Conservation (phyloP, 2,329 filamentous ascomycete genomes). For the Alternaria sp. region DNA sequence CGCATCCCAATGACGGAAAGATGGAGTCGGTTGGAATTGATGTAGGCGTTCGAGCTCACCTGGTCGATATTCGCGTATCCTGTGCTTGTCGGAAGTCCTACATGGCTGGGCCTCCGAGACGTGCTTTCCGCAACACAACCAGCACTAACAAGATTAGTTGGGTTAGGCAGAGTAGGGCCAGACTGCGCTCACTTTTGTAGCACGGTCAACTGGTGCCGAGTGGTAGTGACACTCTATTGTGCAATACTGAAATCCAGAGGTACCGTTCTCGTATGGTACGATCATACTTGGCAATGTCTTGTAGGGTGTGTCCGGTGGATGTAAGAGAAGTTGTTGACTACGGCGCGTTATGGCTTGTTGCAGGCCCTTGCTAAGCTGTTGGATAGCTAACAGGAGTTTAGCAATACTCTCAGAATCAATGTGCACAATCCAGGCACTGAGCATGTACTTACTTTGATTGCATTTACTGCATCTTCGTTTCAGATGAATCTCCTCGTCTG, state of each 20-base stretch:
- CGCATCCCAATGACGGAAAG: not conserved
- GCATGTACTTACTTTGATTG: slow-evolving; percentile 5
- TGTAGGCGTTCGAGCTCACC: slow-evolving; percentile 12
- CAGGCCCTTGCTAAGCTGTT: not conserved
- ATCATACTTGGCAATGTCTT: not conserved
- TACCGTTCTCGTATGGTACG: not conserved
- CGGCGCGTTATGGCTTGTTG: not conserved
- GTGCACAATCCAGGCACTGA: not conserved
- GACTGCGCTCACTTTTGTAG: not conserved
- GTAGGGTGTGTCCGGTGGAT: not conserved
- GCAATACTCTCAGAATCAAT: not conserved
- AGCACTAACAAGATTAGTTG: slow-evolving; percentile 8
- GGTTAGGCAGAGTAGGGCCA: no score
- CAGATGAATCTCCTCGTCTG: slow-evolving; percentile 11
- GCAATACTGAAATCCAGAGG: not conserved
- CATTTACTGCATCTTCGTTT: slow-evolving; percentile 19
- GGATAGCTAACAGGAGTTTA: not conserved
- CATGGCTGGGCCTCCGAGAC: slow-evolving; percentile 14
- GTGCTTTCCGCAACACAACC: slow-evolving; percentile 13
- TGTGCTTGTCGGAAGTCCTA: slow-evolving; percentile 5
- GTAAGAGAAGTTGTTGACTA: not conserved
- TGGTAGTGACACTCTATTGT: not conserved
- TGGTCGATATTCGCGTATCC: slow-evolving; percentile 1
- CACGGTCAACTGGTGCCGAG: not conserved
- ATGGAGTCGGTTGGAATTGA: slow-evolving; percentile 17